phyloP scores from a whole-genome alignment of 2,329 filamentous ascomycete genomes.

The Aspergillus texensis region DNA sequence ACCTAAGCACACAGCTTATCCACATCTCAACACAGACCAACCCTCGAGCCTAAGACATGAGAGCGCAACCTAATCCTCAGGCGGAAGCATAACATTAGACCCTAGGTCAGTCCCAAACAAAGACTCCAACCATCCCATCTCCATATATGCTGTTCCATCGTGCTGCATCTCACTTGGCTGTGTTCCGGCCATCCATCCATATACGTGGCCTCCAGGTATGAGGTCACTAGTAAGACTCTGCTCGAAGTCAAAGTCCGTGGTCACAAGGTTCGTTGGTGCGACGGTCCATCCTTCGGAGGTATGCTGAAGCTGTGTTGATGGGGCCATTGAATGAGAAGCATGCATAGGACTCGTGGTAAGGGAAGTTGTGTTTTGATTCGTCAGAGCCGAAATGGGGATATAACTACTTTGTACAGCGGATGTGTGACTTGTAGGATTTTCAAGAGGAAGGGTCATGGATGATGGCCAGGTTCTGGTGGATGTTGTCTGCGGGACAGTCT shows the following conservation, averaged over 20 bases:
- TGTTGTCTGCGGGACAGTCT: neutral
- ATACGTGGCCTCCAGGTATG: neutral
- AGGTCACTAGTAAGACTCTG: neutral
- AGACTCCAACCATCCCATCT: slow-evolving; percentile 9
- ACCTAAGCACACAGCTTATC: neutral
- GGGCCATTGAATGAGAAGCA: neutral
- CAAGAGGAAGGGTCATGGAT: neutral
- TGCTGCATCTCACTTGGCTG: too few species aligned
- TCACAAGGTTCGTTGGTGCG: neutral
- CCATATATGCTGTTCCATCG: neutral
- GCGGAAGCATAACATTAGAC: neutral
- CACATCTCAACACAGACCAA: neutral
- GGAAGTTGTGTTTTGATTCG: neutral
- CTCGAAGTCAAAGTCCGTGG: slow-evolving; percentile 8
- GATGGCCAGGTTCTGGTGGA: neutral
- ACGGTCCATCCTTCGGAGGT: neutral
- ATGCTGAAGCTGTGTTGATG: neutral
- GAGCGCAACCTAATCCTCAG: neutral
- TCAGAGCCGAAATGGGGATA: neutral
- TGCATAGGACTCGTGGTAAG: neutral
- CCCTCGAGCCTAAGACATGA: too few species aligned
- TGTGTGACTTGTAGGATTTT: neutral
- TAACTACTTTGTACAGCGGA: neutral
- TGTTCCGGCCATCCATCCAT: neutral
- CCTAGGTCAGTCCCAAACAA: slow-evolving; percentile 2